Conservation (phyloP, 768 basidiomycete species). For the Rhodosporidiobolus sp. region DNA sequence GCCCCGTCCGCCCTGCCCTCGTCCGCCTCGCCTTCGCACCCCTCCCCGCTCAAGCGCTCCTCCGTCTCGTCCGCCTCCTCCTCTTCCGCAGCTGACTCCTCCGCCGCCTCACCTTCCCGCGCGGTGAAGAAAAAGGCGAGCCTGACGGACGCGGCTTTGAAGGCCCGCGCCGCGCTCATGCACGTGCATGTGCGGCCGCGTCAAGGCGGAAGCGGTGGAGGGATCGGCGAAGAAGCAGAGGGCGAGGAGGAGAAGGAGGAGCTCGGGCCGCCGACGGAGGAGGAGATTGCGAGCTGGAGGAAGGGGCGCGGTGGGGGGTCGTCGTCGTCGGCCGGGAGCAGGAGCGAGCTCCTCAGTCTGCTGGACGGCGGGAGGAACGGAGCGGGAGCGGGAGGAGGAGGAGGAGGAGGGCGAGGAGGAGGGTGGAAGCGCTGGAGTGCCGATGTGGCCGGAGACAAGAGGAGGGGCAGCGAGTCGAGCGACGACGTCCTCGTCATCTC, state of each 20-base stretch:
- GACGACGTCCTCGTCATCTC: constrained; percentile 16
- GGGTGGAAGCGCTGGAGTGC: background rate
- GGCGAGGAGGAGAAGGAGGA: constrained; percentile 3
- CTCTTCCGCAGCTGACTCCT: too few species aligned
- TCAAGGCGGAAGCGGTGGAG: background rate
- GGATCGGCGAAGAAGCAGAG: background rate
- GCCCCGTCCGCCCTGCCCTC: background rate
- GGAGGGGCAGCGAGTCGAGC: background rate
- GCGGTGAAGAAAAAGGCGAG: background rate
- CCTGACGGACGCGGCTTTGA: background rate
- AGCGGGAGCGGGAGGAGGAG: background rate
- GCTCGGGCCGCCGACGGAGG: constrained; percentile 6
- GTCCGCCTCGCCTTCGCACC: background rate
- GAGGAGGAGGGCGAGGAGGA: too few species aligned
- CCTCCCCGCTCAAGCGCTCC: background rate
- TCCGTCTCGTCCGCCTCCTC: background rate
- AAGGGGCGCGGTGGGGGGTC: background rate
- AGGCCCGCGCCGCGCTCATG: background rate
- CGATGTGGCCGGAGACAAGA: background rate
- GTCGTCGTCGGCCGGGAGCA: background rate
- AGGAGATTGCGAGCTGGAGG: constrained; percentile 12
- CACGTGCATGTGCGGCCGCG: background rate
- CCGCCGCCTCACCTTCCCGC: background rate
- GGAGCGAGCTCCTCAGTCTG: background rate
- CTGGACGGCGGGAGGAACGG: background rate